Evolutionary conservation across 75 land plant genomes (phyloP).

Genomic region (Pinus taeda): DNA sequence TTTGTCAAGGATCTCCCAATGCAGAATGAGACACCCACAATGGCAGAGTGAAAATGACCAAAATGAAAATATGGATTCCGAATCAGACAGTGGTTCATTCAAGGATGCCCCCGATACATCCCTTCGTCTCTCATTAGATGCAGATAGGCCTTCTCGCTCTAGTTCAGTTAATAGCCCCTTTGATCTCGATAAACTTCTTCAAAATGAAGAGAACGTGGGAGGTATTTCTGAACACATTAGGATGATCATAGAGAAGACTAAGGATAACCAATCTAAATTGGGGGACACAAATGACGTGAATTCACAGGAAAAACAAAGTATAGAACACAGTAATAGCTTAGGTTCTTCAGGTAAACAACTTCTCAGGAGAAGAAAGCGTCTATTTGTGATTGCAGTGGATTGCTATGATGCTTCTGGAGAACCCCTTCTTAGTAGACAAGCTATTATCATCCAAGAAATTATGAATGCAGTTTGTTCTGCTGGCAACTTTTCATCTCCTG

Average conservation of each 20-base stretch:
- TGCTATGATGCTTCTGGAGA: slow-evolving; percentile 40
- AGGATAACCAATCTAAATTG: neutral
- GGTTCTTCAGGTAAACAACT: slow-evolving; percentile 1
- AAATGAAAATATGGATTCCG: slow-evolving; percentile 29
- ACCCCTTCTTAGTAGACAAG: slow-evolving; percentile 7
- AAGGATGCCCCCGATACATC: slow-evolving; percentile 32
- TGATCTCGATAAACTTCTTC: neutral
- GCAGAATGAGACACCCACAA: slow-evolving; percentile 42
- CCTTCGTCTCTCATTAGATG: slow-evolving; percentile 25
- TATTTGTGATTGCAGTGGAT: slow-evolving; percentile 65
- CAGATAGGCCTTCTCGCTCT: slow-evolving; percentile 9
- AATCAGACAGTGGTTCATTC: slow-evolving; percentile 40
- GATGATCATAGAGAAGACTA: neutral
- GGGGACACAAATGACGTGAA: neutral
- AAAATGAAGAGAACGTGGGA: neutral
- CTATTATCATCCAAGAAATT: slow-evolving; percentile 25
- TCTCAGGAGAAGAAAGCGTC: slow-evolving; percentile 43
- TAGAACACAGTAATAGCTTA: slow-evolving; percentile 1
- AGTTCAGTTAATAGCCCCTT: slow-evolving; percentile 5
- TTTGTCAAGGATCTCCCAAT: slow-evolving; percentile 44
- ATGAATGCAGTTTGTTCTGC: slow-evolving; percentile 19
- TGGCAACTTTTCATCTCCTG: slow-evolving; percentile 10
- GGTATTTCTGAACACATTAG: slow-evolving; percentile 1
- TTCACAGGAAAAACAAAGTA: neutral
- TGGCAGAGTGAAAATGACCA: slow-evolving; percentile 30